These are phyloP conservation scores for Teunomyces tritomae DNA, from an alignment of 805 yeast species.

Conservation along the genomic window DNA sequence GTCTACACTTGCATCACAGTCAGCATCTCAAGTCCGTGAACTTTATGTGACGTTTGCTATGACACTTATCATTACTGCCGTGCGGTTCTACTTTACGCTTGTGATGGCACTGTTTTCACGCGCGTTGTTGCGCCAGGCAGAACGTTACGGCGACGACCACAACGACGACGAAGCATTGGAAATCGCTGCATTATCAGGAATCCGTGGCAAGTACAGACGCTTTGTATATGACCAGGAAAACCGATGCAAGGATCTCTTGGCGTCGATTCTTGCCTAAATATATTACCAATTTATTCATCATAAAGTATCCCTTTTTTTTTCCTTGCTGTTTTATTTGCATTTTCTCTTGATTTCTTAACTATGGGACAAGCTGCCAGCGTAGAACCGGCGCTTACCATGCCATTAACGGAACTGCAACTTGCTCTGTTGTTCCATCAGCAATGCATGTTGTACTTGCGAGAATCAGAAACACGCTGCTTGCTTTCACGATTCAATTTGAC, in stretches of 20 bases:
- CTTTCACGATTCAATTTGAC: conserved; percentile 14
- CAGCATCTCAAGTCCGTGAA: conserved; percentile 59
- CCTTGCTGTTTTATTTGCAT: background rate
- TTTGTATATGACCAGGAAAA: conserved; percentile 28
- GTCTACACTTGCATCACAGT: conserved; percentile 42
- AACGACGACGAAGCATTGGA: conserved; percentile 24
- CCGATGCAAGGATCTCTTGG: conserved; percentile 28
- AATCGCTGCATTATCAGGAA: conserved; percentile 8
- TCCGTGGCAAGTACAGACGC: conserved; percentile 19
- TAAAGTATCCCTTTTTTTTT: conserved; percentile 11
- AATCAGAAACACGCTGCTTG: conserved; percentile 19
- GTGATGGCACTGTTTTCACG: conserved; percentile 59
- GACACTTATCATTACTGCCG: conserved; percentile 44
- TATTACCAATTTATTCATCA: too few relatives aligned
- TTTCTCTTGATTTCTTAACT: background rate
- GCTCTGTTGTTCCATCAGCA: conserved; percentile 17
- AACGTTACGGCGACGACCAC: conserved; percentile 19
- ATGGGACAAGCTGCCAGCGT: conserved; percentile 20
- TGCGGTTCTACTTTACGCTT: conserved; percentile 60
- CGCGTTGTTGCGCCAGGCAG: conserved; percentile 45
- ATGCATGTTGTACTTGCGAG: conserved; percentile 14
- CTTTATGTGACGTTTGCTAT: conserved; percentile 54
- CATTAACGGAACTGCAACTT: conserved; percentile 13
- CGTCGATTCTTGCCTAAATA: conserved; percentile 10
- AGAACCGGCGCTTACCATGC: background rate